Evolutionary conservation across 805 yeast genomes (phyloP).

Genomic region (Metschnikowia noctiluminum): DNA sequence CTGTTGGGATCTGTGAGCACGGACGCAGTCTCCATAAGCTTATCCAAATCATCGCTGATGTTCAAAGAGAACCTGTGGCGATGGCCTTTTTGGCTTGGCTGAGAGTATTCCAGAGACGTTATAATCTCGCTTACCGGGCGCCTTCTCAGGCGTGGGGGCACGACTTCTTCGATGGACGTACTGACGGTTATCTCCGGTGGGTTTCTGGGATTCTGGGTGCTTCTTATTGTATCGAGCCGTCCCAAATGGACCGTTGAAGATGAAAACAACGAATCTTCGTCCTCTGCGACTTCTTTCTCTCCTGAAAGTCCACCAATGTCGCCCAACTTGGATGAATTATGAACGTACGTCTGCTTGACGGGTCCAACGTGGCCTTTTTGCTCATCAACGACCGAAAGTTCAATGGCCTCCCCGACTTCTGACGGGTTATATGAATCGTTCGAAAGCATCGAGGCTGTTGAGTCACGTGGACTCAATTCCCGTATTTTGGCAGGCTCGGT

Average conservation of each 20-base stretch:
- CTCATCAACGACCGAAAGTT: slow-evolving; percentile 11
- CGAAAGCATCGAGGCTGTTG: slow-evolving; percentile 10
- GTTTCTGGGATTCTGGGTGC: slow-evolving; percentile 5
- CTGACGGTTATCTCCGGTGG: slow-evolving; percentile 30
- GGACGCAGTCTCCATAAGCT: slow-evolving; percentile 35
- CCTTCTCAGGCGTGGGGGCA: slow-evolving; percentile 39
- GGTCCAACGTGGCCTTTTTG: slow-evolving; percentile 7
- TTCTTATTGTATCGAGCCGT: slow-evolving; percentile 21
- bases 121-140: slow-evolving; percentile 33
- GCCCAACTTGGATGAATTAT: neutral
- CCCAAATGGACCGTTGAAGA: slow-evolving; percentile 18
- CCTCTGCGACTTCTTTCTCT: slow-evolving; percentile 3
- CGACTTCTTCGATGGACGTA: slow-evolving; percentile 33
- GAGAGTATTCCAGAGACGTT: slow-evolving; percentile 1
- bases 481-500: neutral
- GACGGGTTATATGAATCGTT: slow-evolving; percentile 18
- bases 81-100: neutral
- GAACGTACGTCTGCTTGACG: slow-evolving; percentile 13
- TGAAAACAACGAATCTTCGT: slow-evolving; percentile 15
- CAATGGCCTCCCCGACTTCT: slow-evolving; percentile 22
- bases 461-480: slow-evolving; percentile 4
- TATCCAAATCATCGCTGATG: slow-evolving; percentile 36
- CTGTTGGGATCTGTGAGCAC: slow-evolving; percentile 3
- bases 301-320: neutral
- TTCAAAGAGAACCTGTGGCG: slow-evolving; percentile 23